Conservation (phyloP, 2,329 filamentous ascomycete species). For the Aspergillus sclerotialis region DNA sequence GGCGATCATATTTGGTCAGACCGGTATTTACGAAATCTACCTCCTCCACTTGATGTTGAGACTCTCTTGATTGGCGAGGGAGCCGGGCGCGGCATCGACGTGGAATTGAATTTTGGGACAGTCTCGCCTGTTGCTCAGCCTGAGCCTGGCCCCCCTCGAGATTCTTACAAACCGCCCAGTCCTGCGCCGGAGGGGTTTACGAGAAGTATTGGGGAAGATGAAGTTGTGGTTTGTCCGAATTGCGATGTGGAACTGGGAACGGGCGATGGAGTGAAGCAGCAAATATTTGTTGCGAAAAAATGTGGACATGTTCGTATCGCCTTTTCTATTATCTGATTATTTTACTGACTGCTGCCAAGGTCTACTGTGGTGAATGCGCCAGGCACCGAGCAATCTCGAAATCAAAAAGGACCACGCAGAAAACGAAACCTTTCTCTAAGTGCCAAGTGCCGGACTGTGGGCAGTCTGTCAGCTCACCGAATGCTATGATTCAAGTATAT, state of each 20-base stretch:
- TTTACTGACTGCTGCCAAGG: conserved; percentile 22
- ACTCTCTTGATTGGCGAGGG: conserved; percentile 18
- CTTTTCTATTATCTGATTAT: not conserved
- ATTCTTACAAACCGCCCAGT: conserved; percentile 55
- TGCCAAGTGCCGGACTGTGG: conserved; percentile 39
- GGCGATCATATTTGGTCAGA: not conserved
- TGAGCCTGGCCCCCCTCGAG: conserved; percentile 21
- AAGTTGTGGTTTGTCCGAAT: conserved; percentile 73
- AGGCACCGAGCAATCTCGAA: conserved; percentile 31
- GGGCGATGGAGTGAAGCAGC: conserved; percentile 63
- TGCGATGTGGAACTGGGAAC: conserved; percentile 79
- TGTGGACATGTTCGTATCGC: conserved; percentile 75
- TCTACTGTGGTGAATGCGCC: conserved; percentile 44
- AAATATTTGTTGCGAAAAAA: conserved; percentile 85
- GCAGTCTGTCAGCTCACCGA: conserved; percentile 31
- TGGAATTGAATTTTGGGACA: conserved; percentile 15
- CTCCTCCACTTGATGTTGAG: conserved; percentile 10
- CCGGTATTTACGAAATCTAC: conserved; percentile 2
- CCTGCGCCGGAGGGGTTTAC: conserved; percentile 71
- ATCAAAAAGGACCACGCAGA: conserved; percentile 25
- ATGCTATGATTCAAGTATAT: conserved; percentile 41
- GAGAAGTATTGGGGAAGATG: conserved; percentile 63
- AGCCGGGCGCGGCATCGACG: conserved; percentile 14
- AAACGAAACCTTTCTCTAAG: conserved; percentile 34
- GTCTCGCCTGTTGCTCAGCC: conserved; percentile 41